Percentiles rank a stretch among this genome's conserved stretches.
phyloP scores from a whole-genome alignment of 495 filamentous ascomycete species.

The Aspergillus bertholletiae region DNA sequence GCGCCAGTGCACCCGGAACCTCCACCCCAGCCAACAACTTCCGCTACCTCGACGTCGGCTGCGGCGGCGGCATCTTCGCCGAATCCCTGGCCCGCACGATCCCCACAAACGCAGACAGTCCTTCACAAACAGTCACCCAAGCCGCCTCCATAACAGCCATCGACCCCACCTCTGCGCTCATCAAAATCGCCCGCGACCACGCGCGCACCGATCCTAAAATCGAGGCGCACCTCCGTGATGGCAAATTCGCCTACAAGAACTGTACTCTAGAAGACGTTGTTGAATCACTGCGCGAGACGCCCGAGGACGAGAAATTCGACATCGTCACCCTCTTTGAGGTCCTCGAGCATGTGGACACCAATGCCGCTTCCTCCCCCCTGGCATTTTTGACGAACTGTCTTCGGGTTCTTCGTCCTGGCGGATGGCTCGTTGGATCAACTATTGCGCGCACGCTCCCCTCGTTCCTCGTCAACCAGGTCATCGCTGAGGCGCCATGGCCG shows the following conservation, averaged over 20 bases:
- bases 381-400: slow-evolving; percentile 67
- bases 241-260: slow-evolving; percentile 67
- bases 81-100: slow-evolving; percentile 80
- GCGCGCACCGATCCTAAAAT: slow-evolving; percentile 61
- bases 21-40: slow-evolving; percentile 33
- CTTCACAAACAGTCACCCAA: slow-evolving; percentile 48
- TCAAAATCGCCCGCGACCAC: slow-evolving; percentile 75
- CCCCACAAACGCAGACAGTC: slow-evolving; percentile 40
- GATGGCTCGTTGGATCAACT: slow-evolving; percentile 87
- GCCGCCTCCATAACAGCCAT: slow-evolving; percentile 74
- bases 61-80: slow-evolving; percentile 94
- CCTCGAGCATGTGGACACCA: slow-evolving; percentile 72
- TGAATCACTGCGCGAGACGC: not conserved
- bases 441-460: slow-evolving; percentile 84
- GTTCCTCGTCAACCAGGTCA: slow-evolving; percentile 85
- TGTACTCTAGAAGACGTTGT: slow-evolving; percentile 66
- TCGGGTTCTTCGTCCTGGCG: slow-evolving; percentile 78
- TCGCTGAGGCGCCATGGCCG: slow-evolving; percentile 78
- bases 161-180: slow-evolving; percentile 76
- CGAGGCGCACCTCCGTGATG: slow-evolving; percentile 39
- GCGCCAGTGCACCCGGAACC: not conserved
- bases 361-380: slow-evolving; percentile 49
- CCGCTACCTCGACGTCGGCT: slow-evolving; percentile 87
- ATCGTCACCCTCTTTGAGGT: slow-evolving; percentile 90
- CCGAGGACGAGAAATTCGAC: slow-evolving; percentile 48